Conservation (phyloP, 805 yeast species). For the Starmerella riodocensis region DNA sequence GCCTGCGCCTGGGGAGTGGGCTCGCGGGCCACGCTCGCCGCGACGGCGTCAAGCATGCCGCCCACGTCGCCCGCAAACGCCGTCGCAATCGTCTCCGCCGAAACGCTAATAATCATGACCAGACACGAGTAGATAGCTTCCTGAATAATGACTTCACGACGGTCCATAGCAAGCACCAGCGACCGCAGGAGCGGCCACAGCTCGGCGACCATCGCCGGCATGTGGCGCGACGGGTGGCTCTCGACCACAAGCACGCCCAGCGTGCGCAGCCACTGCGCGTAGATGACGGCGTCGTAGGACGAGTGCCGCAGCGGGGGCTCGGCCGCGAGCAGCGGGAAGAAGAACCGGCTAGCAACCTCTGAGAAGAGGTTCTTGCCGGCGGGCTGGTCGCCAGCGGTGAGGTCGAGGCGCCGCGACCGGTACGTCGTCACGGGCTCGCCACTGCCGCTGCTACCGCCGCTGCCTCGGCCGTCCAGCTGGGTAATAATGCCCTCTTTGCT, state of each 20-base stretch:
- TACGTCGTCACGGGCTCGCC: neutral
- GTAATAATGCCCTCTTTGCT: neutral
- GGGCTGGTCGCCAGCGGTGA: neutral
- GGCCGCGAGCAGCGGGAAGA: constrained; percentile 39
- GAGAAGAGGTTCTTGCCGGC: constrained; percentile 32
- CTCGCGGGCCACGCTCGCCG: neutral
- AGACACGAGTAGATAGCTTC: constrained; percentile 27
- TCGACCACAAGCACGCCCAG: constrained; percentile 43
- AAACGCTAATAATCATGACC: constrained; percentile 26
- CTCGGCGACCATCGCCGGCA: constrained; percentile 47
- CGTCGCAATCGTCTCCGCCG: constrained; percentile 21
- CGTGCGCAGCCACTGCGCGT: constrained; percentile 48
- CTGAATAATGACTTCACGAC: constrained; percentile 17
- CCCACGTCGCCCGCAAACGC: constrained; percentile 24
- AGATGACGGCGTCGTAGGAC: constrained; percentile 29
- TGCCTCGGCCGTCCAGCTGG: neutral
- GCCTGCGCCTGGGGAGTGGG: constrained; percentile 2
- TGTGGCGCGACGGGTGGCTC: constrained; percentile 42
- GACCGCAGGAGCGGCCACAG: constrained; percentile 27
- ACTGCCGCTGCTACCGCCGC: too few species aligned
- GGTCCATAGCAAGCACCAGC: constrained; percentile 1
- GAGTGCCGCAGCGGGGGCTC: constrained; percentile 12
- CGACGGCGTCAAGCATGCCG: constrained; percentile 15
- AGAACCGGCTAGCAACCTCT: constrained; percentile 36
- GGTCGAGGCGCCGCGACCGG: constrained; percentile 2